Evolutionary conservation across 805 yeast species (phyloP).

Genomic region (Naumovozyma baii): DNA sequence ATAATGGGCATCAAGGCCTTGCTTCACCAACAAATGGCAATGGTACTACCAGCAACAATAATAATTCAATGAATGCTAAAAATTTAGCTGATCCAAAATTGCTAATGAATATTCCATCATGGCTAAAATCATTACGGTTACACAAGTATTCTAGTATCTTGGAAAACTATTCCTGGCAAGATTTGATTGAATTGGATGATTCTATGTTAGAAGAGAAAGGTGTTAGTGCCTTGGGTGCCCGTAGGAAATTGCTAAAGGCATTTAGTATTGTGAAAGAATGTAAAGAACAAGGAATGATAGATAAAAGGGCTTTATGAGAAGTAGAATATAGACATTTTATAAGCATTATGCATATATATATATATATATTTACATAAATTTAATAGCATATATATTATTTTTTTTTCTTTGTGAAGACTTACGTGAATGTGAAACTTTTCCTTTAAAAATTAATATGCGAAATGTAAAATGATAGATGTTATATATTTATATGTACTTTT

Average conservation of each 20-base stretch:
- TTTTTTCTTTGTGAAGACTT: background rate
- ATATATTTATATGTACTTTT: background rate
- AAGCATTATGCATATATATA: conserved; percentile 1
- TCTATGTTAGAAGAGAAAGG: conserved; percentile 65
- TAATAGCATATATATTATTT: background rate
- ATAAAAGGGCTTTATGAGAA: conserved; percentile 4
- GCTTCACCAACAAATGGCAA: too few relatives aligned
- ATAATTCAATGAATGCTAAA: conserved; percentile 36
- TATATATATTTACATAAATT: conserved; percentile 1
- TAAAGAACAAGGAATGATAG: conserved; percentile 34
- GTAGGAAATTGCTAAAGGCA: conserved; percentile 86
- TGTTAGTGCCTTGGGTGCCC: conserved; percentile 89
- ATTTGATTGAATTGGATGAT: conserved; percentile 63
- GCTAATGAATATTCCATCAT: conserved; percentile 73
- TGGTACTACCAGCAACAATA: conserved; percentile 6
- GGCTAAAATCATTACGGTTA: conserved; percentile 82
- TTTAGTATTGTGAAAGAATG: conserved; percentile 70
- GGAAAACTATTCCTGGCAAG: conserved; percentile 67
- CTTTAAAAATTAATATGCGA: background rate
- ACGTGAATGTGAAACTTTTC: background rate
- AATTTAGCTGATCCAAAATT: conserved; percentile 45
- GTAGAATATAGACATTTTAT: too few relatives aligned
- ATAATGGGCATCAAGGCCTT: too few relatives aligned
- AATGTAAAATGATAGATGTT: background rate
- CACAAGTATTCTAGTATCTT: conserved; percentile 90